Conservation (phyloP, 2,329 filamentous ascomycete genomes). For the Claviceps fusiformis region DNA sequence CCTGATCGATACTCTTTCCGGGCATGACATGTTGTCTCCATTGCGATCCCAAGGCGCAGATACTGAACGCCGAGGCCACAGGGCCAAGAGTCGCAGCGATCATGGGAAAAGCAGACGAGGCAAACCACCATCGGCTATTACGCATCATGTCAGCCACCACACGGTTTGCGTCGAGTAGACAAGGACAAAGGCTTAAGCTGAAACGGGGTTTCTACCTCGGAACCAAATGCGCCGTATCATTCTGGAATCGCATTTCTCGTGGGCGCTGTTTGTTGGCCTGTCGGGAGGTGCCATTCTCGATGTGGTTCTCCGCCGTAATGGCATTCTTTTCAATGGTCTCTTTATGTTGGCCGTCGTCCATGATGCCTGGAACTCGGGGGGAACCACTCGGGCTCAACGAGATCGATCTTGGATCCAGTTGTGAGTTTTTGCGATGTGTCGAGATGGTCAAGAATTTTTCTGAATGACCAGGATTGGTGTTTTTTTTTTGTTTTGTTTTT, state of each 20-base stretch:
- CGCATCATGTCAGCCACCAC: neutral
- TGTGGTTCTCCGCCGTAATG: conserved; percentile 14
- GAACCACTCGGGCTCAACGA: neutral
- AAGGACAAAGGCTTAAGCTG: neutral
- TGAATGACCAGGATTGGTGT: neutral
- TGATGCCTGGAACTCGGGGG: conserved; percentile 10
- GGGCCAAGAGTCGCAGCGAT: conserved; percentile 75
- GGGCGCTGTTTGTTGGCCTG: neutral
- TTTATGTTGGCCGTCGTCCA: conserved; percentile 28
- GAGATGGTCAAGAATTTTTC: neutral
- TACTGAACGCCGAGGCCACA: conserved; percentile 75
- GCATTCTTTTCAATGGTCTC: conserved; percentile 23
- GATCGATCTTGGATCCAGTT: neutral
- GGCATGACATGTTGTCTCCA: conserved; percentile 53
- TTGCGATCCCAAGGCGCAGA: conserved; percentile 67
- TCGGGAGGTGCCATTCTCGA: conserved; percentile 6
- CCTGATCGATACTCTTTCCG: conserved; percentile 32
- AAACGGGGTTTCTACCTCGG: conserved; percentile 24
- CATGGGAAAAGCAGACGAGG: conserved; percentile 56
- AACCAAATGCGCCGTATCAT: conserved; percentile 28
- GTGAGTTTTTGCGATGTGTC: neutral
- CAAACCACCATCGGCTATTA: conserved; percentile 50
- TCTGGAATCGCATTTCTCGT: conserved; percentile 17
- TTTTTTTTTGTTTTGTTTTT: neutral
- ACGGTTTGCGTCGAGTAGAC: neutral